Base-by-base conservation (phyloP, 148 eudicot species). In the Cornus kousa region DNA sequence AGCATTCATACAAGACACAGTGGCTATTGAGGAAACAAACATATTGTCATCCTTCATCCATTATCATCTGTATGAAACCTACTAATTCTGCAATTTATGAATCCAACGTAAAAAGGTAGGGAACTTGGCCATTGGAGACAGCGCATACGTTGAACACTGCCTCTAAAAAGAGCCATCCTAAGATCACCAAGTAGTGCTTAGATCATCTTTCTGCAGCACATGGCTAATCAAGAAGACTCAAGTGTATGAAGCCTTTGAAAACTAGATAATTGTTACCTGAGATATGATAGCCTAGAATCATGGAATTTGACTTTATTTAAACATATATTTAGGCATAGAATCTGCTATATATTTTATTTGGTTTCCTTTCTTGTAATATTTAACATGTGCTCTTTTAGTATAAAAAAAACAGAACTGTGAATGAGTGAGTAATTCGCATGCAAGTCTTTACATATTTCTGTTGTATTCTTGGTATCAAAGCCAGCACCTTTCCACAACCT, bases 171-270 rank as follows among this genome's bases (percentile, higher is more conserved):
- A 76, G 13, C 71, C 37, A 24, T 67, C 40, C 24, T 24, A 16
- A 75, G 59, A 23, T 74, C 59, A 75, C 71, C 68, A 35, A 48
- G 40, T 24, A 43, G 71, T 46, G 62, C n/a, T 12, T 75, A 75
- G 35, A 75, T 40, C 33, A 23, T 66, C 14, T 39, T 53, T 75
- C 24, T 22, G 78, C 23, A 22, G 68, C 43, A 75, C 35, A 39
- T 13, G 59, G 35, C n/a, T 48, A 65, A 66, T 46, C 24, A 23
- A 59, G 70, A 74, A 19, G 28, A 59, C 7, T 74, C 37, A 9
- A 65, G 12, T 20, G 19, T 2, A 75, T 20, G 2, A 70, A 20
- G 24, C 50, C 50, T 39, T 37, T 70, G 37, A 35, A 13, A 7
- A 20, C 20, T 32, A 70, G 37, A 17, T 11, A 13, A 57, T 14